A percentile compares a stretch with the other conserved stretches of the same genome.
Evolutionary conservation across 768 basidiomycete species (phyloP).

Genomic region (Tephrocybe sp.): DNA sequence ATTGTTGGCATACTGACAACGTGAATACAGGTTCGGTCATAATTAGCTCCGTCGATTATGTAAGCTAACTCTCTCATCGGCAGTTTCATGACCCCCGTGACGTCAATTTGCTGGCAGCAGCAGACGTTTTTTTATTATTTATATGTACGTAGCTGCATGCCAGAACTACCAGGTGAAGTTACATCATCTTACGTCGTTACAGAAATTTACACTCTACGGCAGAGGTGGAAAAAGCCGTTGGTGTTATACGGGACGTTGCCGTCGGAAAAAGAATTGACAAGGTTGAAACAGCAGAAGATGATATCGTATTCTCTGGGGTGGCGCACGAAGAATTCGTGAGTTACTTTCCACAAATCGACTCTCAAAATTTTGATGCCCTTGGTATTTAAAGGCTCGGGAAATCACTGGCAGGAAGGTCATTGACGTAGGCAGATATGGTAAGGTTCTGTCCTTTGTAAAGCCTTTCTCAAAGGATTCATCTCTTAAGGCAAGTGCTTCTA

Average conservation of each 20-base stretch:
- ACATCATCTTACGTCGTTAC: background rate
- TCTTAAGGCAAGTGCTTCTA: slow-evolving; percentile 58
- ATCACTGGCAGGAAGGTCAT: slow-evolving; percentile 48
- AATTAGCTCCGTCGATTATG: too few relatives aligned
- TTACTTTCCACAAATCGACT: slow-evolving; percentile 7
- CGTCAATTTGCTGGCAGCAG: too few relatives aligned
- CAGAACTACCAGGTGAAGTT: slow-evolving; percentile 53
- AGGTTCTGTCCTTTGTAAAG: background rate
- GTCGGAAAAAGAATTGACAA: slow-evolving; percentile 50
- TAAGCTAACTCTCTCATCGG: too few relatives aligned
- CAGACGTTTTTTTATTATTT: too few relatives aligned
- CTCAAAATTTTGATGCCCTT: background rate
- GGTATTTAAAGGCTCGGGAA: slow-evolving; percentile 47
- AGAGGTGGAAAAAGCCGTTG: slow-evolving; percentile 75
- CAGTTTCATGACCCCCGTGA: too few relatives aligned
- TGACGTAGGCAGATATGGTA: slow-evolving; percentile 56
- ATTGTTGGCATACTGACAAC: too few relatives aligned
- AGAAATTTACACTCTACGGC: background rate
- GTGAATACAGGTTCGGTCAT: too few relatives aligned
- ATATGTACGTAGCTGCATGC: slow-evolving; percentile 41
- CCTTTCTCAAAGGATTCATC: background rate
- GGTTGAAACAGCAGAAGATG: slow-evolving; percentile 61
- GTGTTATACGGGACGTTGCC: slow-evolving; percentile 52
- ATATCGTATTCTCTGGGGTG: slow-evolving; percentile 60
- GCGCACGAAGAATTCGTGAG: slow-evolving; percentile 64